Evolutionary conservation across 1,284 basidiomycete species (phyloP).

Genomic region (Rhodotorula sp.): DNA sequence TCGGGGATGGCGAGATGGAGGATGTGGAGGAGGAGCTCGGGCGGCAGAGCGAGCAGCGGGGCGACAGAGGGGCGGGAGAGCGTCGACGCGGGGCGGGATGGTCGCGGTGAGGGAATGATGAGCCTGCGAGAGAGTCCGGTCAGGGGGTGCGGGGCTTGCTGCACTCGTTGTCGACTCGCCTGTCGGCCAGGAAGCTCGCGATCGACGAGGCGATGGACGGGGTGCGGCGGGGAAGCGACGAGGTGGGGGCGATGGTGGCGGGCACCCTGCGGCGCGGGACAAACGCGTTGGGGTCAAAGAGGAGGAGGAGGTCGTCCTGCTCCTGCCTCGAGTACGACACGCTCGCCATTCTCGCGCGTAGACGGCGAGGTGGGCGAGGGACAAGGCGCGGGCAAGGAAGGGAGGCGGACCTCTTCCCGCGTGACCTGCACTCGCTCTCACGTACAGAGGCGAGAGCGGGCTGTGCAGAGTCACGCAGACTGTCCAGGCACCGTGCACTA

Average conservation of each 20-base stretch:
- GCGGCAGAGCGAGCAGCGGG: constrained; percentile 20
- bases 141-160: too few relatives aligned
- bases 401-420: too few relatives aligned
- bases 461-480: too few relatives aligned
- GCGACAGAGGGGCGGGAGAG: neutral
- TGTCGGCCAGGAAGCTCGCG: neutral
- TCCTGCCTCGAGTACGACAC: neutral
- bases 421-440: too few relatives aligned
- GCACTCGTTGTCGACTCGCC: too few relatives aligned
- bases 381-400: too few relatives aligned
- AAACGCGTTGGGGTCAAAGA: constrained; percentile 15
- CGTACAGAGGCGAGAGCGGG: too few relatives aligned
- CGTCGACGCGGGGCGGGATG: constrained; percentile 2
- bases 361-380: too few relatives aligned
- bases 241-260: neutral
- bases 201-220: neutral
- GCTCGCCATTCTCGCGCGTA: too few relatives aligned
- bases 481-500: too few relatives aligned
- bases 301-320: constrained; percentile 9
- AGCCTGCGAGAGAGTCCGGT: neutral
- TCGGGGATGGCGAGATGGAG: constrained; percentile 18
- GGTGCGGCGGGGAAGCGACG: too few relatives aligned
- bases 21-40: constrained; percentile 28
- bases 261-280: neutral
- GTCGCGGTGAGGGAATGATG: constrained; percentile 3